These are phyloP conservation scores for Candida labiduridarum DNA, from an alignment of 1,139 yeast species.

Conservation along the genomic window DNA sequence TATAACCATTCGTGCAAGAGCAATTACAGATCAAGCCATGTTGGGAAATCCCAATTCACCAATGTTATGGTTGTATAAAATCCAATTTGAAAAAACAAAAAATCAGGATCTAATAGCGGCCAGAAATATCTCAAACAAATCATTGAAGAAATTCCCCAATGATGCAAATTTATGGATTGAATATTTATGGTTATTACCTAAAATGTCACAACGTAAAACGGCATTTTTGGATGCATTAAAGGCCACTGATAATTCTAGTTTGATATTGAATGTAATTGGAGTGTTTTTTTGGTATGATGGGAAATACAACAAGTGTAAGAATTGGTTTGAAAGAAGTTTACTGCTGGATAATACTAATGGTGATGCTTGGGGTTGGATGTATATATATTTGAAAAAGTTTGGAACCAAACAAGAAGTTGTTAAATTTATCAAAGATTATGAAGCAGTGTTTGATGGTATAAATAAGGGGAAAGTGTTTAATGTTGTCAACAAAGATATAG, in stretches of 20 bases:
- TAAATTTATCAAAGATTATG: slow-evolving; percentile 26
- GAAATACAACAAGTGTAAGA: slow-evolving; percentile 62
- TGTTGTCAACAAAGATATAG: slow-evolving; percentile 41
- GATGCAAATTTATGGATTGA: slow-evolving; percentile 68
- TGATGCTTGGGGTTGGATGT: slow-evolving; percentile 77
- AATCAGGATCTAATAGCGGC: slow-evolving; percentile 56
- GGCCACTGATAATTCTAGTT: slow-evolving; percentile 61
- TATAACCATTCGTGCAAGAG: slow-evolving; percentile 62
- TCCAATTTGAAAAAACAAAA: slow-evolving; percentile 55
- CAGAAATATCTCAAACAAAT: slow-evolving; percentile 56
- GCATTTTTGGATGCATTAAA: slow-evolving; percentile 73
- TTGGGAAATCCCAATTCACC: slow-evolving; percentile 53
- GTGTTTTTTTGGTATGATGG: slow-evolving; percentile 69
- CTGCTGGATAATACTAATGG: slow-evolving; percentile 58
- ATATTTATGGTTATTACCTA: slow-evolving; percentile 52
- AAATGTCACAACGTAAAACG: slow-evolving; percentile 60
- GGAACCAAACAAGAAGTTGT: slow-evolving; percentile 25
- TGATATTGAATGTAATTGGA: slow-evolving; percentile 67
- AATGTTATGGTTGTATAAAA: slow-evolving; percentile 57
- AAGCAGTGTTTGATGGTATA: slow-evolving; percentile 46
- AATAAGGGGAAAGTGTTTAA: slow-evolving; percentile 65
- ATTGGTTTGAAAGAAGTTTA: slow-evolving; percentile 78
- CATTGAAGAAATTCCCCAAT: slow-evolving; percentile 59
- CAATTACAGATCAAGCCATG: slow-evolving; percentile 71
- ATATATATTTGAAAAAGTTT: slow-evolving; percentile 35